phyloP scores from a whole-genome alignment of 2,329 filamentous ascomycete species.

The Sarocladium strictum region DNA sequence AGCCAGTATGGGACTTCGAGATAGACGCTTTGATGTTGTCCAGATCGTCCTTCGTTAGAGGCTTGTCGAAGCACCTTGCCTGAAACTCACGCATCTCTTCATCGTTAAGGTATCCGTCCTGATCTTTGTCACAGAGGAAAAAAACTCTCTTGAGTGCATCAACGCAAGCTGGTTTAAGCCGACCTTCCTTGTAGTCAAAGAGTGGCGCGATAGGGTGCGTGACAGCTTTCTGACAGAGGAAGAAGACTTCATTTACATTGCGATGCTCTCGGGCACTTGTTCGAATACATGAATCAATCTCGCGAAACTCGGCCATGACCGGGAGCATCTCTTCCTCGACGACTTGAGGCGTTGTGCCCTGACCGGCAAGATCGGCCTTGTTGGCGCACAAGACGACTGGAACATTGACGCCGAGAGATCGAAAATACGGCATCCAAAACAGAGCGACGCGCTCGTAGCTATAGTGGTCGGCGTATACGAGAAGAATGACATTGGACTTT shows the following conservation, averaged over 20 bases:
- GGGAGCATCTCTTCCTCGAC: constrained; percentile 97
- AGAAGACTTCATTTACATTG: constrained; percentile 95
- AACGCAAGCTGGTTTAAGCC: constrained; percentile 82
- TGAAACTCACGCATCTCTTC: constrained; percentile 89
- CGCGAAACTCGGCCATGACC: constrained; percentile 97
- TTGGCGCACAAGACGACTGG: constrained; percentile 96
- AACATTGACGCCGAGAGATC: constrained; percentile 95
- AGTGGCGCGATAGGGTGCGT: constrained; percentile 94
- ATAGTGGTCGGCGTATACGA: constrained; percentile 98
- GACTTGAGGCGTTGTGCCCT: constrained; percentile 73
- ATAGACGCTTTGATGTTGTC: constrained; percentile 89
- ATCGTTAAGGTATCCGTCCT: constrained; percentile 88
- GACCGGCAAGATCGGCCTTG: constrained; percentile 82
- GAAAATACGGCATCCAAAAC: constrained; percentile 98
- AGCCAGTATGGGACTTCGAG: constrained; percentile 57
- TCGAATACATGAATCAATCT: constrained; percentile 96
- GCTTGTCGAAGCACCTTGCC: constrained; percentile 84
- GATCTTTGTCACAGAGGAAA: constrained; percentile 93
- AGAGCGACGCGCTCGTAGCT: constrained; percentile 95
- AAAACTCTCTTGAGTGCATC: constrained; percentile 86
- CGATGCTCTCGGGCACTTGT: constrained; percentile 87
- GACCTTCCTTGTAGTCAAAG: constrained; percentile 90
- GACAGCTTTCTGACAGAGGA: constrained; percentile 95
- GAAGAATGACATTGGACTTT: constrained; percentile 92
- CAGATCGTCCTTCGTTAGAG: constrained; percentile 73